Percentiles rank a stretch among this genome's conserved stretches.
Conservation (phyloP, 805 yeast genomes). For the Starmera dryadoides region DNA sequence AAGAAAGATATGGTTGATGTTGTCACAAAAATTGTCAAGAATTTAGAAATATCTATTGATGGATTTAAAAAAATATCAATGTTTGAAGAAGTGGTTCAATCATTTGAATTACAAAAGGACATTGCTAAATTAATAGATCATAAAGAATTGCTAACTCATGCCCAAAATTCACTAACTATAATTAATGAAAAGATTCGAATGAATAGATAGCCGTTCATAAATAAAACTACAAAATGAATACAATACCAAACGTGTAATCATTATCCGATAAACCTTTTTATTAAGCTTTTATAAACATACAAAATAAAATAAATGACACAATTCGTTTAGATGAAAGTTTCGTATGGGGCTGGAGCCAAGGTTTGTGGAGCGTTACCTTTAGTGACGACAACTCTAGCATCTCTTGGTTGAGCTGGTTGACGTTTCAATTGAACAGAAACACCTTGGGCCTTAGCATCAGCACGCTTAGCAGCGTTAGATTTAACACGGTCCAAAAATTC, state of each 20-base stretch:
- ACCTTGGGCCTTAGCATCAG: constrained; percentile 94
- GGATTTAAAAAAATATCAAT: constrained; percentile 35
- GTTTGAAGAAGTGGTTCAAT: constrained; percentile 29
- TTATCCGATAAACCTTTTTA: neutral
- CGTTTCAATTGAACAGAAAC: constrained; percentile 89
- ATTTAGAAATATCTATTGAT: constrained; percentile 33
- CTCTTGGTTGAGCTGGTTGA: constrained; percentile 98
- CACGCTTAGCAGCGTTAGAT: constrained; percentile 88
- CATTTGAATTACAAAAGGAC: constrained; percentile 32
- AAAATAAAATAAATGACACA: constrained; percentile 1
- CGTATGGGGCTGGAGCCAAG: constrained; percentile 98
- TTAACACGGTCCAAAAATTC: constrained; percentile 99
- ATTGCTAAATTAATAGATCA: constrained; percentile 26
- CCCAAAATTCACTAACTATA: constrained; percentile 22
- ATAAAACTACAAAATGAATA: no score
- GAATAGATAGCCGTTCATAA: no score
- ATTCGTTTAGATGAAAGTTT: constrained; percentile 84
- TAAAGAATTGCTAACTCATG: constrained; percentile 23
- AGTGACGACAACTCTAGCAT: constrained; percentile 76
- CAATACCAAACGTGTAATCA: no score
- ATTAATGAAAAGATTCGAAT: constrained; percentile 17
- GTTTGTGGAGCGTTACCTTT: constrained; percentile 87
- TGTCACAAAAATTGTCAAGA: constrained; percentile 24
- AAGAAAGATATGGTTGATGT: neutral
- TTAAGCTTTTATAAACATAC: neutral